Conservation (phyloP, 1,284 basidiomycete genomes). For the Coniferiporia weirii region DNA sequence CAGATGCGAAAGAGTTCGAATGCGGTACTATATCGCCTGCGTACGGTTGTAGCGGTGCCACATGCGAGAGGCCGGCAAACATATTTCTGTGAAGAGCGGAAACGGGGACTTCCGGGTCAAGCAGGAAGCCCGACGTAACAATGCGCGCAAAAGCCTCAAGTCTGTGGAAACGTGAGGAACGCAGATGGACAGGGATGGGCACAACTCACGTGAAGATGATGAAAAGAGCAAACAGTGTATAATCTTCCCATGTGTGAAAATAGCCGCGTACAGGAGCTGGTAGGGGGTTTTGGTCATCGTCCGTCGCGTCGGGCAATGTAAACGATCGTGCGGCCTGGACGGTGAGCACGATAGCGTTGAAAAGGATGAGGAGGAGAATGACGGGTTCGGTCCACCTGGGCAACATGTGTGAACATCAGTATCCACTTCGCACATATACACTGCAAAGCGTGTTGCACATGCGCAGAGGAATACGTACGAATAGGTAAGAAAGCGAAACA, state of each 20-base stretch:
- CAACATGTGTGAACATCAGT: slow-evolving; percentile 8
- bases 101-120: slow-evolving; percentile 78
- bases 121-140: slow-evolving; percentile 84
- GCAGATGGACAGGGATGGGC: neutral
- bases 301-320: slow-evolving; percentile 35
- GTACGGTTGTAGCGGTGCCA: slow-evolving; percentile 27
- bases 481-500: slow-evolving; percentile 67
- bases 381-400: slow-evolving; percentile 81
- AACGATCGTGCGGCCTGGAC: slow-evolving; percentile 67
- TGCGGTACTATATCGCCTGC: slow-evolving; percentile 22
- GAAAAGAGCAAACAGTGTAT: slow-evolving; percentile 79
- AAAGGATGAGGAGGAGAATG: slow-evolving; percentile 80
- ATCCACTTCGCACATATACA: neutral
- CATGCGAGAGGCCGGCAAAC: slow-evolving; percentile 27
- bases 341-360: slow-evolving; percentile 80
- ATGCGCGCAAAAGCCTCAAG: slow-evolving; percentile 87
- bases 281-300: slow-evolving; percentile 34
- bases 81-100: slow-evolving; percentile 48
- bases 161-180: slow-evolving; percentile 33
- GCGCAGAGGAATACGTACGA: slow-evolving; percentile 39
- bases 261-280: slow-evolving; percentile 56
- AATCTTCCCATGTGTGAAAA: slow-evolving; percentile 88
- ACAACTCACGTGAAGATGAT: slow-evolving; percentile 77
- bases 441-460: neutral
- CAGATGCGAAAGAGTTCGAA: slow-evolving; percentile 28